These are phyloP conservation scores for Leccinum angustisporum DNA, from an alignment of 1,284 basidiomycete genomes.

Conservation along the genomic window DNA sequence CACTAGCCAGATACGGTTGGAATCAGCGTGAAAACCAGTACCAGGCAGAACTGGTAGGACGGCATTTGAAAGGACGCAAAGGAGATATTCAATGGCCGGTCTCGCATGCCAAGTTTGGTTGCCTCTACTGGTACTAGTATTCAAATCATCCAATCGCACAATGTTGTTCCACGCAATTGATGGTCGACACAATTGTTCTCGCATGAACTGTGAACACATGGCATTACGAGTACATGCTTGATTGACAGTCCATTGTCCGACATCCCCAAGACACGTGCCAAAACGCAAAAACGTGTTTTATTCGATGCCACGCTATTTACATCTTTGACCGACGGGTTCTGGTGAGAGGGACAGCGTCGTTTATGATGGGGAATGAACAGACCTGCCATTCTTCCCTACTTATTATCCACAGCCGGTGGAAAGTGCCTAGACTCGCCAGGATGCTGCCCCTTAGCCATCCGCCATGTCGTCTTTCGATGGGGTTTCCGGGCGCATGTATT, in stretches of 20 bases:
- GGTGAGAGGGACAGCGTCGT: conserved; percentile 1
- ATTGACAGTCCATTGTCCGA: not conserved
- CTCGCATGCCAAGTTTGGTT: conserved; percentile 4
- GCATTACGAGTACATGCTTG: not conserved
- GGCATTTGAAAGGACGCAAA: too few species aligned
- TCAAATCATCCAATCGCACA: not conserved
- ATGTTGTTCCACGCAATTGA: not conserved
- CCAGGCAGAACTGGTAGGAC: too few species aligned
- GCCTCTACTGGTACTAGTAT: not conserved
- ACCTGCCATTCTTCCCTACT: conserved; percentile 88
- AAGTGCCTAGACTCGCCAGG: conserved; percentile 89
- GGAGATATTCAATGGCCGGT: not conserved
- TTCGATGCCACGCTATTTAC: conserved; percentile 51
- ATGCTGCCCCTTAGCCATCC: conserved; percentile 95
- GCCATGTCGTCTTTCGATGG: conserved; percentile 83
- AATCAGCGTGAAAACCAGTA: too few species aligned
- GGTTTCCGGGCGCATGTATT: conserved; percentile 88
- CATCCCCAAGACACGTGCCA: too few species aligned
- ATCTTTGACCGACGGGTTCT: conserved; percentile 57
- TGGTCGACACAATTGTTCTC: not conserved
- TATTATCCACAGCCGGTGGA: conserved; percentile 93
- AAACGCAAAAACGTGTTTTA: conserved; percentile 1
- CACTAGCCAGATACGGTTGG: too few species aligned
- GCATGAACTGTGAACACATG: not conserved
- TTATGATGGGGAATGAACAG: conserved; percentile 27